Conservation (phyloP, 2,329 filamentous ascomycete species). For the Pseudogymnoascus sp. region DNA sequence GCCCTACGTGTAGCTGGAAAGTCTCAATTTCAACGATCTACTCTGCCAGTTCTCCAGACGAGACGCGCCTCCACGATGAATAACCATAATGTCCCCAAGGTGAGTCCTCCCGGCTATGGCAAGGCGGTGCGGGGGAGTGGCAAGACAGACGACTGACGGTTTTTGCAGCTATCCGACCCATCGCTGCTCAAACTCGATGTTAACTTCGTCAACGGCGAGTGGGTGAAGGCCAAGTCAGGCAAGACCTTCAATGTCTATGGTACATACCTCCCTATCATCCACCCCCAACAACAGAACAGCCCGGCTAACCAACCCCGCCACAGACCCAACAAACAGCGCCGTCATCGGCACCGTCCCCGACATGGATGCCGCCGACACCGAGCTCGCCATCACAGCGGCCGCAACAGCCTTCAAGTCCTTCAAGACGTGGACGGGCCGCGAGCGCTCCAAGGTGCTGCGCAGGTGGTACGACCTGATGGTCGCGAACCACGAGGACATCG, state of each 20-base stretch:
- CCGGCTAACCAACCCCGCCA: background rate
- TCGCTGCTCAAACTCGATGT: conserved; percentile 77
- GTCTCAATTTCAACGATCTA: conserved; percentile 9
- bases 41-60: conserved; percentile 9
- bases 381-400: conserved; percentile 77
- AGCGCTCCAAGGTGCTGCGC: conserved; percentile 65
- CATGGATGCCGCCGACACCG: conserved; percentile 68
- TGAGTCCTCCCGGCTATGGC: background rate
- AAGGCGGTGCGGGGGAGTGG: background rate
- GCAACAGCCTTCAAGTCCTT: conserved; percentile 65
- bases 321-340: conserved; percentile 75
- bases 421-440: conserved; percentile 61
- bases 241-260: conserved; percentile 84
- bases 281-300: background rate
- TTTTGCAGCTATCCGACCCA: conserved; percentile 59
- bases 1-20: background rate
- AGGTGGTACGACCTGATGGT: conserved; percentile 77
- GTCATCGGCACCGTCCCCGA: conserved; percentile 79
- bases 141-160: background rate
- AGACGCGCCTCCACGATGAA: conserved; percentile 11
- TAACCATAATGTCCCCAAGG: conserved; percentile 12
- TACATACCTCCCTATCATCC: conserved; percentile 28
- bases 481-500: conserved; percentile 71
- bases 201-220: conserved; percentile 86
- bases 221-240: conserved; percentile 75